Base-by-base conservation (phyloP, 495 filamentous ascomycete genomes). In the Penicillium robsamsonii region DNA sequence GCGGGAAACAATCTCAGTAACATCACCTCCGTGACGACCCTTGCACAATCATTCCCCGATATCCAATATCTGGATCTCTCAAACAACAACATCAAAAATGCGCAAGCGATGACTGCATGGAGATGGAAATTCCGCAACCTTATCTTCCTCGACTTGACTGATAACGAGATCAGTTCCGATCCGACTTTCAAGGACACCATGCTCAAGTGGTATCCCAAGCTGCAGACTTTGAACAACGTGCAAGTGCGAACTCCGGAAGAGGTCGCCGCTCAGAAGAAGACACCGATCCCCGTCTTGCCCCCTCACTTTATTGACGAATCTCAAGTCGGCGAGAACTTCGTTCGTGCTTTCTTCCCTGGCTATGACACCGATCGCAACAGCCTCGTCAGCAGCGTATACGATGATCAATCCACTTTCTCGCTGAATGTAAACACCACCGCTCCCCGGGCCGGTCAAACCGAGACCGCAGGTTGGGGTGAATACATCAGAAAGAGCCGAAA, bases 401-500 rank as follows among this genome's bases (percentile, higher is more conserved):
- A 96, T 68, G 71, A 75, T 15, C 70, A 84, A 22, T 92, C 90
- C 25, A 81, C 78, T n/a, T 92, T 95, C 68, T 92, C 92, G 2
- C 64, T 93, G 15, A 82, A 84, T 22, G 79, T 90, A 63, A 91
- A 90, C 64, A 81, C 84, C 1, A 72, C 77, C 17, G 83, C 86
- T 9, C 83, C 83, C 12, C 79, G 83, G 18, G 71, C 79, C 20
- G 65, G 72, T 44, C 70, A 68, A 58, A 65, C 73, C 9, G 68
- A 76, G 22, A 64, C 69, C 1, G 65, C 72, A 2, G 69, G 76
- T 29, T 96, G 90, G 89, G 86, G 87, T 41, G 60, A 79, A 0
- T 96, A 95, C 62, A 82, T 92, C 58, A 89, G 86, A 52, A 83
- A 81, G 57, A 95, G 91, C 44, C 80, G 93, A 11, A 97, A 97